phyloP scores from a whole-genome alignment of 495 filamentous ascomycete species.

The Aspergillus avenaceus region DNA sequence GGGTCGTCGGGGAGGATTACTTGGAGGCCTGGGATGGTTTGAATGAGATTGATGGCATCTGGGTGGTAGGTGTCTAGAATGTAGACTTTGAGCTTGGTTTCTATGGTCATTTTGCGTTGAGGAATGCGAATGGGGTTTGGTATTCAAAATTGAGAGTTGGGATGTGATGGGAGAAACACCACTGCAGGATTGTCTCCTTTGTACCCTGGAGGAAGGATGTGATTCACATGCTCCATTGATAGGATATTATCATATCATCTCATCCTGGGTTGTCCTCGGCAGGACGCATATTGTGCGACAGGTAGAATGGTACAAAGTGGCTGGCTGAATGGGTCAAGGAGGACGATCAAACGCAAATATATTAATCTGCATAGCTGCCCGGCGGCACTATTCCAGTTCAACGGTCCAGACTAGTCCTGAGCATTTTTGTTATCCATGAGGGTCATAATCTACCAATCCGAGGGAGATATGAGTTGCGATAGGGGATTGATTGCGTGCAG shows the following conservation, averaged over 20 bases:
- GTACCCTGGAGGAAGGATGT: not conserved
- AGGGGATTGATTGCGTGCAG: no score
- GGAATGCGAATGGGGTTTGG: not conserved
- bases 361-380: no score
- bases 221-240: not conserved
- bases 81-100: conserved; percentile 24
- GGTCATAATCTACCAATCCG: no score
- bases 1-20: conserved; percentile 18
- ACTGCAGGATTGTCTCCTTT: not conserved
- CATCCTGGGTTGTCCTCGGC: no score
- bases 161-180: no score
- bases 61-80: conserved; percentile 20
- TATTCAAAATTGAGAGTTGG: not conserved
- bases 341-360: no score
- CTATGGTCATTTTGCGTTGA: not conserved
- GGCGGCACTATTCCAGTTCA: no score
- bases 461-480: no score
- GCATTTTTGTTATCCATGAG: no score
- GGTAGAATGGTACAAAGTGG: no score
- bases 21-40: conserved; percentile 17
- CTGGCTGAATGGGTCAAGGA: no score
- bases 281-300: not conserved
- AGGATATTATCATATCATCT: not conserved
- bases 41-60: conserved; percentile 19
- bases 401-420: no score